Evolutionary conservation across 768 basidiomycete genomes (phyloP).

Genomic region (Mycena galericulata): DNA sequence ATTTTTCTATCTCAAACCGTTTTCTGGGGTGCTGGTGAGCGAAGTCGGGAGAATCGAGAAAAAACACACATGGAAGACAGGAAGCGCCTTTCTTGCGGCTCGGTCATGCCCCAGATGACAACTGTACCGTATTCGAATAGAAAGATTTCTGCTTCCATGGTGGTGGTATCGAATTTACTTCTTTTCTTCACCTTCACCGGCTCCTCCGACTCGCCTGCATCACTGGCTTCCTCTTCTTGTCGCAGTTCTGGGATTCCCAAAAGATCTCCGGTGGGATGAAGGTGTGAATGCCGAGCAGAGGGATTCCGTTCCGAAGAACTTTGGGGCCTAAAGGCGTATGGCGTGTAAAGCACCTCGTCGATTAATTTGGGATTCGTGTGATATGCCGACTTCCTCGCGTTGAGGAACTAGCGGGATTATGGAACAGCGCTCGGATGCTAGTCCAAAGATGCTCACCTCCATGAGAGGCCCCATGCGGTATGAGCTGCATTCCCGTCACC

Average conservation of each 20-base stretch:
- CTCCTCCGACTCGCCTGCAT: slow-evolving; percentile 44
- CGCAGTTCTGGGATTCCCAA: slow-evolving; percentile 82
- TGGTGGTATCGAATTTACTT: slow-evolving; percentile 75
- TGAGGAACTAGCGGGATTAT: slow-evolving; percentile 66
- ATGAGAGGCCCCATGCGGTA: slow-evolving; percentile 90
- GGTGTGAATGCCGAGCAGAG: slow-evolving; percentile 3
- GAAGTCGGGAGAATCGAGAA: slow-evolving; percentile 11
- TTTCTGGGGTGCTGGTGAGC: slow-evolving; percentile 63
- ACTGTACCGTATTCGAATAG: slow-evolving; percentile 95
- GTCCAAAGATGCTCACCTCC: slow-evolving; percentile 48
- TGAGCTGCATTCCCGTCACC: slow-evolving; percentile 62
- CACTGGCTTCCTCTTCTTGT: slow-evolving; percentile 47
- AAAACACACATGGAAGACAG: slow-evolving; percentile 85
- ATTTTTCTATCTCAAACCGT: slow-evolving; percentile 92
- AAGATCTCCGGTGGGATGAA: slow-evolving; percentile 71
- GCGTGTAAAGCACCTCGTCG: slow-evolving; percentile 94
- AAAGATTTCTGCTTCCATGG: slow-evolving; percentile 88
- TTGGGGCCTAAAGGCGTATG: slow-evolving; percentile 67
- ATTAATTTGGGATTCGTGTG: slow-evolving; percentile 89
- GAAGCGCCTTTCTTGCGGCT: slow-evolving; percentile 91
- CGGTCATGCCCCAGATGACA: slow-evolving; percentile 98
- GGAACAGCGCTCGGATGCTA: neutral
- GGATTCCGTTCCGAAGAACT: slow-evolving; percentile 22
- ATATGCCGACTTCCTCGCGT: slow-evolving; percentile 84
- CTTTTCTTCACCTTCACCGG: slow-evolving; percentile 57